phyloP scores from a whole-genome alignment of 2,329 filamentous ascomycete species.

The Cercospora janseana region DNA sequence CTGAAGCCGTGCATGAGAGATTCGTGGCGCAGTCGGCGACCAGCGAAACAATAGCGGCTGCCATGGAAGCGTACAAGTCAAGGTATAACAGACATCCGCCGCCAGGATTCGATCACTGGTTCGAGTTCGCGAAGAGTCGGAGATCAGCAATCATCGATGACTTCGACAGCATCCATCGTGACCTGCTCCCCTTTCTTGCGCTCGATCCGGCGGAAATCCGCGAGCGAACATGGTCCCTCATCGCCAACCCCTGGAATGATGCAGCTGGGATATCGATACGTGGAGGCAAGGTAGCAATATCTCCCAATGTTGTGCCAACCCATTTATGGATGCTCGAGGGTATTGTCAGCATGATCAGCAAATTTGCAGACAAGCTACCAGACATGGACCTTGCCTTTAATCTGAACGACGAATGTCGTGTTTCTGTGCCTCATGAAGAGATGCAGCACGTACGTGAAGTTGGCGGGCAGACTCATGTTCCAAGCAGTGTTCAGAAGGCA shows the following conservation, averaged over 20 bases:
- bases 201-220: conserved; percentile 53
- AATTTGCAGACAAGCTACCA: conserved; percentile 55
- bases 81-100: conserved; percentile 57
- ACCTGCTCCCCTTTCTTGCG: conserved; percentile 57
- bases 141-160: conserved; percentile 58
- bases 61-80: conserved; percentile 51
- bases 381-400: conserved; percentile 65
- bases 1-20: conserved; percentile 47
- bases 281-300: conserved; percentile 51
- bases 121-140: conserved; percentile 53
- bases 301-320: conserved; percentile 53
- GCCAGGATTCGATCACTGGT: conserved; percentile 61
- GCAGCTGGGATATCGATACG: conserved; percentile 58
- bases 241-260: conserved; percentile 55
- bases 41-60: conserved; percentile 51
- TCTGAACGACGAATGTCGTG: conserved; percentile 59
- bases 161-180: conserved; percentile 58
- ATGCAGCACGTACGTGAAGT: conserved; percentile 40
- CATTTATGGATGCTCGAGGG: conserved; percentile 61
- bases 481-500: conserved; percentile 19
- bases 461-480: conserved; percentile 6
- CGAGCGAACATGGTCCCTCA: conserved; percentile 52
- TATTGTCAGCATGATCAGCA: conserved; percentile 53
- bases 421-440: conserved; percentile 53
- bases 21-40: conserved; percentile 50